Base-by-base conservation (phyloP, 352 stramenopile species). In the Phytophthora melonis region DNA sequence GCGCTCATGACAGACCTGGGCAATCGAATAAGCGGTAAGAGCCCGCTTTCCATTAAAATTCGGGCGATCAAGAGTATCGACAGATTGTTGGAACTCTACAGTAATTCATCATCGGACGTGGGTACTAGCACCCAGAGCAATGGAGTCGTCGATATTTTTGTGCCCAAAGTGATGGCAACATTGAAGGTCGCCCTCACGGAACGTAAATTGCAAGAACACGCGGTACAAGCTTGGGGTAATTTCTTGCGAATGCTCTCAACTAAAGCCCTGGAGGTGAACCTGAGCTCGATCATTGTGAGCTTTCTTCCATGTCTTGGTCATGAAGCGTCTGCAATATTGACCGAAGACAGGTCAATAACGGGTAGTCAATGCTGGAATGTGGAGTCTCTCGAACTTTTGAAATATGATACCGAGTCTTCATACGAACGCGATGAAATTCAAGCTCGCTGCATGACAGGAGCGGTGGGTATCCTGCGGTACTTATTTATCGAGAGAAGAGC, bases 141-240 rank as follows among this genome's bases (percentile, higher is more conserved):
- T 66, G 87, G 89, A 39, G 69, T 86, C 18, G 72, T 97, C 10
- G 91, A 97, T 66, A 69, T 87, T 19, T 97, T 94, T 72, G 82
- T 97, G 16, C 91, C 91, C 3, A 97, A 97, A 71, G 88, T 97
- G 41, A 97, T 97, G 91, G 91, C 89, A 23, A 96, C 89, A 21
- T 74, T 97, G 5, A 97, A 97, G 66, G 80, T 94, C 8, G 88
- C 84, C 25, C 67, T 95, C 8, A 73, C 71, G 32, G 89, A 96
- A 49, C 61, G 52, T 21, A 72, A 81, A 21, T 69, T 96, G 49
- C 79, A 88, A 69, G 77, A 83, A 32, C 66, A 90, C 74, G 85
- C 83, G 9, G 91, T 95, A 61, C 66, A 82, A 30, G 88, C 85
- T 2, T 97, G 89, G 89, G 80, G 69, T n/a, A 90, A 79, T 39